Base-by-base conservation (phyloP, 2,329 filamentous ascomycete species). In the Fusarium oligoseptatum region DNA sequence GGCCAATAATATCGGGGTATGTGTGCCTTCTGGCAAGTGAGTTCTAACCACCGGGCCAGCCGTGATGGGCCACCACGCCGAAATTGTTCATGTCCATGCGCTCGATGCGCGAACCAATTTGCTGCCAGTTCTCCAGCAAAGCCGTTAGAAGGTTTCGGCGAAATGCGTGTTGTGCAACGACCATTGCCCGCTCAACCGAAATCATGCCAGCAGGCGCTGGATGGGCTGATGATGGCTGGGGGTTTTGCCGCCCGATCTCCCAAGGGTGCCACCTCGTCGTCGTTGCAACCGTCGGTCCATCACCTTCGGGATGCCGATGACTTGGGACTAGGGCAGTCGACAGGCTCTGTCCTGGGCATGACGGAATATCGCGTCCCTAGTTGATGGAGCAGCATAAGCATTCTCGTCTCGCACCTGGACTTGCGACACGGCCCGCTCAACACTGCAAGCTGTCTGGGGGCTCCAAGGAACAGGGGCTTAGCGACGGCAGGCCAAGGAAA, bases 391-490 rank as follows among this genome's bases (percentile, higher is more conserved):
- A 68, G 56, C 64, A 61, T 45, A 52, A 70, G 24, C 64, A 62
- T 62, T 63, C 55, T 62, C 27, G 62, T 67, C 60, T 48, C 24
- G 48, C 36, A 60, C 63, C 60, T 45, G 24, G 66, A 43, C 61
- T 60, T 71, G 58, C 60, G 55, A 71, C 62, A 63, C 67, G 65
- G 43, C 48, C 64, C 64, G 60, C 60, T 65, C 56, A 41, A 56
- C 43, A 62, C 70, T 60, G 64, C 68, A 58, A 48, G 60, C 39
- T 57, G 68, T 63, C 61, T 68, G 63, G 70, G 63, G 60, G 67
- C 36, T 64, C 43, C 71, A 34, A 64, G 64, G 68, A 65, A 50
- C 64, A 67, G 64, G 70, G 68, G 36, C 61, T 27, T 37, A 58
- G 62, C 9, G 55, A 22, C 41, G 34, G 58, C 41, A 58, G 20